phyloP scores from a whole-genome alignment of 768 basidiomycete species.

The Amanita rimosa region DNA sequence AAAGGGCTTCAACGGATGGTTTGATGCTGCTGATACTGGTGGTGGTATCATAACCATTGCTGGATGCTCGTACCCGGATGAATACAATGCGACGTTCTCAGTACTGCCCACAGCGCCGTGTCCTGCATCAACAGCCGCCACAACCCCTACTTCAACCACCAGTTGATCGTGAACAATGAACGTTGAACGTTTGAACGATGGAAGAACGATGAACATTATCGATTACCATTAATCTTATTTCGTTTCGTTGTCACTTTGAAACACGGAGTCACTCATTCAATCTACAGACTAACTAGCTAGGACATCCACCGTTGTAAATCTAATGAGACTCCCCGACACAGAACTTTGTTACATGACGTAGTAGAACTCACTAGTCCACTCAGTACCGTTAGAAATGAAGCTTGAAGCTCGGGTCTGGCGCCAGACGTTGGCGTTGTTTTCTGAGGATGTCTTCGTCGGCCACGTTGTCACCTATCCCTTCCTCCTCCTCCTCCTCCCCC shows the following conservation, averaged over 20 bases:
- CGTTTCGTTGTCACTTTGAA: too few species aligned
- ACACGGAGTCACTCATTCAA: not conserved
- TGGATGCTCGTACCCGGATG: constrained; percentile 37
- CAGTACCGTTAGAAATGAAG: too few species aligned
- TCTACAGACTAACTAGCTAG: not conserved
- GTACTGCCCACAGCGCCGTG: constrained; percentile 17
- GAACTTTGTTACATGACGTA: not conserved
- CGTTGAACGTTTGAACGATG: too few species aligned
- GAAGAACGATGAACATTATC: too few species aligned
- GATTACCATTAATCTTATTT: not conserved
- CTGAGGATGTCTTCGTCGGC: not conserved
- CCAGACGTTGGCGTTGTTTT: not conserved
- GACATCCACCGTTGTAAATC: not conserved
- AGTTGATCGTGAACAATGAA: not conserved
- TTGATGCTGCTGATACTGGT: constrained; percentile 25
- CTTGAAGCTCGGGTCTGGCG: too few species aligned
- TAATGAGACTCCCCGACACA: not conserved
- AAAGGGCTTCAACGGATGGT: constrained; percentile 34
- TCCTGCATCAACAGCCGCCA: not conserved
- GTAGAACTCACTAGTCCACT: not conserved
- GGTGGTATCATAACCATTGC: constrained; percentile 25
- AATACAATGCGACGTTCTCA: constrained; percentile 13
- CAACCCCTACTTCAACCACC: not conserved
- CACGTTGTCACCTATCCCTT: constrained; percentile 7
- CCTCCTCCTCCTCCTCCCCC: constrained; percentile 8